Conservation (phyloP, 805 yeast genomes). For the Suhomyces faveliae region DNA sequence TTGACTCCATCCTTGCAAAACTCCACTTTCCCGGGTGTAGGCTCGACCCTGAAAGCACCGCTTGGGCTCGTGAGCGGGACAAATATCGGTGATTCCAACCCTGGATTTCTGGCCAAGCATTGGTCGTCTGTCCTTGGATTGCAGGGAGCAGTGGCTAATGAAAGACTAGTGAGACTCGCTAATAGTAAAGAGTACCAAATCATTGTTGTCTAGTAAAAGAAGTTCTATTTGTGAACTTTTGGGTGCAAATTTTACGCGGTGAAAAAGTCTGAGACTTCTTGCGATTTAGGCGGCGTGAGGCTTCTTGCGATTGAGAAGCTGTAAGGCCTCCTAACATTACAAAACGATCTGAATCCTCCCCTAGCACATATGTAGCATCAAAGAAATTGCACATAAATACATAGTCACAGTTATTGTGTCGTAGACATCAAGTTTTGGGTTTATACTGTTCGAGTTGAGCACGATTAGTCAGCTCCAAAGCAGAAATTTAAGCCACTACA, state of each 20-base stretch:
- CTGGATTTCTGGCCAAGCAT: slow-evolving; percentile 28
- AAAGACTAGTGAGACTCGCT: not conserved
- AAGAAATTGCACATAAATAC: too few species aligned
- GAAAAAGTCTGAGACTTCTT: not conserved
- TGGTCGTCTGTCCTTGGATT: slow-evolving; percentile 24
- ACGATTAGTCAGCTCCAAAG: too few species aligned
- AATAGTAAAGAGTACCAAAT: not conserved
- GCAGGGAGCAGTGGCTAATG: slow-evolving; percentile 18
- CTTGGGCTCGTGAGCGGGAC: slow-evolving; percentile 16
- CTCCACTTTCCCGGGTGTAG: not conserved
- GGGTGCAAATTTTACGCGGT: not conserved
- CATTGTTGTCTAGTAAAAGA: not conserved
- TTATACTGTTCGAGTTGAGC: too few species aligned
- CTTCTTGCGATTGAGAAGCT: too few species aligned
- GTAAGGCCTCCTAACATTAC: too few species aligned
- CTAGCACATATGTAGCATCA: too few species aligned
- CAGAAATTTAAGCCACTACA: too few species aligned
- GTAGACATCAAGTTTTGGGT: too few species aligned
- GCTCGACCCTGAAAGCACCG: not conserved
- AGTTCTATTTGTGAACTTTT: not conserved
- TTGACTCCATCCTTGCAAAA: slow-evolving; percentile 10
- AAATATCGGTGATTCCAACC: slow-evolving; percentile 18
- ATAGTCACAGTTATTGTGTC: too few species aligned
- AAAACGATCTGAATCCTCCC: too few species aligned
- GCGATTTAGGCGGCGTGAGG: too few species aligned